Conservation (phyloP, 768 basidiomycete genomes). For the Boletus edulis region DNA sequence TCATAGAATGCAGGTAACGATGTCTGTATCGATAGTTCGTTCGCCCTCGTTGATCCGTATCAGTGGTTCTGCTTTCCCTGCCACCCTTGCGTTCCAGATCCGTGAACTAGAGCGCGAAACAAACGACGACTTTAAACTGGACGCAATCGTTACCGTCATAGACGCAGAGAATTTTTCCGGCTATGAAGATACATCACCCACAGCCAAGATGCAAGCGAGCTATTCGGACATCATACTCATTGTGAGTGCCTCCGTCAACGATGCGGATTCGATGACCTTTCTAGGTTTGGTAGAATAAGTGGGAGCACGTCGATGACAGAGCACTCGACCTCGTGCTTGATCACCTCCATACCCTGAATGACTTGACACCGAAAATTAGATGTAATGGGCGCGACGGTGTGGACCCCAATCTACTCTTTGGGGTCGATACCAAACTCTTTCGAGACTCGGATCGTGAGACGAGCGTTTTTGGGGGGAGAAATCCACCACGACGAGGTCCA, state of each 20-base stretch:
- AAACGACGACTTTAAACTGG: constrained; percentile 70
- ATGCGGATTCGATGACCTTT: constrained; percentile 6
- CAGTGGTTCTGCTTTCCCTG: constrained; percentile 94
- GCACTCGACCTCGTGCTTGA: constrained; percentile 82
- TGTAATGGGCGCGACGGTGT: constrained; percentile 64
- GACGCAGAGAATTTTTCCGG: constrained; percentile 90
- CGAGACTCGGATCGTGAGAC: constrained; percentile 16
- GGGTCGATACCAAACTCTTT: constrained; percentile 85
- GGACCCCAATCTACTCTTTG: constrained; percentile 79
- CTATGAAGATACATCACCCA: constrained; percentile 90
- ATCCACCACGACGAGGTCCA: constrained; percentile 84
- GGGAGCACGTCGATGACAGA: constrained; percentile 79
- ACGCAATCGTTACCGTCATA: constrained; percentile 89
- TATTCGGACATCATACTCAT: constrained; percentile 91
- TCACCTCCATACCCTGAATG: constrained; percentile 86
- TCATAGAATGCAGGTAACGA: constrained; percentile 90
- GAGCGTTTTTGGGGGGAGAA: constrained; percentile 15
- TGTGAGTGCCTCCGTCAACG: constrained; percentile 40
- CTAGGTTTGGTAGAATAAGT: constrained; percentile 66
- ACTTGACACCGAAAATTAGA: constrained; percentile 81
- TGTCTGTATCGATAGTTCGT: neutral
- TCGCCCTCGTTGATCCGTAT: neutral
- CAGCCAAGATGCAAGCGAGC: constrained; percentile 92
- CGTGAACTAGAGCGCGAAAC: constrained; percentile 85
- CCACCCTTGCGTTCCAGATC: constrained; percentile 92